Conservation (phyloP, 2,329 filamentous ascomycete genomes). For the Emericellopsis cladophorae region DNA sequence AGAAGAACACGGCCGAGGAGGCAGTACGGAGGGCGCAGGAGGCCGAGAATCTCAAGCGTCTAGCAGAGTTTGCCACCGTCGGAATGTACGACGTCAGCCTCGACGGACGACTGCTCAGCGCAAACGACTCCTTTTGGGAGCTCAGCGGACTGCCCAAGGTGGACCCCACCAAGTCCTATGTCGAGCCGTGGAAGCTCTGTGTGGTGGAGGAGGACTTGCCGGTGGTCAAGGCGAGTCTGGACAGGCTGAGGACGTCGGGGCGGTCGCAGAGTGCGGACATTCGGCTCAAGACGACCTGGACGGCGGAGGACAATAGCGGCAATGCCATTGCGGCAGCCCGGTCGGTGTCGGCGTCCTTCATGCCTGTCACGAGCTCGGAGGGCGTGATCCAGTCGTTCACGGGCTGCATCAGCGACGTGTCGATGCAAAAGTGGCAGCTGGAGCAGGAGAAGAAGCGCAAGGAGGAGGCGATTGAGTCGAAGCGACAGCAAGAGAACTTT, state of each 20-base stretch:
- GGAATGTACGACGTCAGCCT: constrained; percentile 41
- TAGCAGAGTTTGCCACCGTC: constrained; percentile 40
- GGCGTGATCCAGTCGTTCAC: constrained; percentile 31
- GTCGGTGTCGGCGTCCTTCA: constrained; percentile 35
- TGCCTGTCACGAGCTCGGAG: constrained; percentile 33
- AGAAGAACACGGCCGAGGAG: constrained; percentile 34
- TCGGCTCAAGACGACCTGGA: constrained; percentile 33
- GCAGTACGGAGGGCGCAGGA: constrained; percentile 35
- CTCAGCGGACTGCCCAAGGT: constrained; percentile 34
- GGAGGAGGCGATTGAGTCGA: constrained; percentile 44
- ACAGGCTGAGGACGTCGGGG: constrained; percentile 24
- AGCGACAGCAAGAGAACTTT: constrained; percentile 66
- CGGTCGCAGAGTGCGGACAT: constrained; percentile 33
- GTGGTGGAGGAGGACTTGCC: constrained; percentile 31
- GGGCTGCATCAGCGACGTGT: constrained; percentile 36
- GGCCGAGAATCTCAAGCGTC: constrained; percentile 38
- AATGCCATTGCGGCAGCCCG: constrained; percentile 29
- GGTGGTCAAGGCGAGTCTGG: constrained; percentile 24
- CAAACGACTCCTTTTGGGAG: constrained; percentile 40
- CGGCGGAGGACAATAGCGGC: constrained; percentile 28
- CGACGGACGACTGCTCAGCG: constrained; percentile 33
- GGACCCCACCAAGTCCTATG: constrained; percentile 19
- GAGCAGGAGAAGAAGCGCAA: constrained; percentile 34
- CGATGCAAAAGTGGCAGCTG: constrained; percentile 35
- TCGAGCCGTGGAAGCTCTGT: constrained; percentile 31